Evolutionary conservation across 2,329 filamentous ascomycete species (phyloP).

Genomic region (Colletotrichum kahawae): DNA sequence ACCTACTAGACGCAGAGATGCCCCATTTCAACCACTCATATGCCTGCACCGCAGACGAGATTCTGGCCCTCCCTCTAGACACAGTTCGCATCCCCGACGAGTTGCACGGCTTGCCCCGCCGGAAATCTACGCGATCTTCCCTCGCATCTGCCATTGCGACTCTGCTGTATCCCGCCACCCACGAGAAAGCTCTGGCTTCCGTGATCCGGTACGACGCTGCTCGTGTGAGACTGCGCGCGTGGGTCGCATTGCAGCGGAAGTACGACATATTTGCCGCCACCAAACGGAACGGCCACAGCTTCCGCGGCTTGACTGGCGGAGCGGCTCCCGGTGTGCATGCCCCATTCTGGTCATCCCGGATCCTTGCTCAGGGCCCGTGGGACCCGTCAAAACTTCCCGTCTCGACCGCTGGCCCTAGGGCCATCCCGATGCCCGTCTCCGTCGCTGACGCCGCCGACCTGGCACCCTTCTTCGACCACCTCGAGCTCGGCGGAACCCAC

Average conservation of each 20-base stretch:
- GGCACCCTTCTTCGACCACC: slow-evolving; percentile 37
- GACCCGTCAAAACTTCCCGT: slow-evolving; percentile 32
- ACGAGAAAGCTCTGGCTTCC: slow-evolving; percentile 37
- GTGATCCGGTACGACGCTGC: slow-evolving; percentile 42
- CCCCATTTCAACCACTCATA: slow-evolving; percentile 32
- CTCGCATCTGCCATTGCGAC: slow-evolving; percentile 35
- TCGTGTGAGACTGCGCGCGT: slow-evolving; percentile 39
- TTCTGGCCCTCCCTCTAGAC: slow-evolving; percentile 36
- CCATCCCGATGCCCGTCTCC: slow-evolving; percentile 39
- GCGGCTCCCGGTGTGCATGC: slow-evolving; percentile 35
- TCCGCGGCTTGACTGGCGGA: slow-evolving; percentile 32
- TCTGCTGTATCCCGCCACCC: slow-evolving; percentile 36
- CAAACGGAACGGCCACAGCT: slow-evolving; percentile 32
- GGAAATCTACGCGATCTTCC: slow-evolving; percentile 34
- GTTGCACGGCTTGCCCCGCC: slow-evolving; percentile 38
- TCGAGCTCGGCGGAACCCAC: slow-evolving; percentile 34
- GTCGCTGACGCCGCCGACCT: slow-evolving; percentile 35
- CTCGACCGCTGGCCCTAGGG: slow-evolving; percentile 34
- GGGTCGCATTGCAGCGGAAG: slow-evolving; percentile 39
- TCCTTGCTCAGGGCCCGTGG: slow-evolving; percentile 39
- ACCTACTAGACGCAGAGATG: slow-evolving; percentile 29
- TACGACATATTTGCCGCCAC: slow-evolving; percentile 38
- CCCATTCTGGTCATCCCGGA: slow-evolving; percentile 36
- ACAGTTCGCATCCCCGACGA: slow-evolving; percentile 33
- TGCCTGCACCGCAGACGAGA: slow-evolving; percentile 38